Percentiles rank a stretch among this genome's conserved stretches.
Evolutionary conservation across 139 green algal genomes (phyloP).

Genomic region (Nannochloris sp.): DNA sequence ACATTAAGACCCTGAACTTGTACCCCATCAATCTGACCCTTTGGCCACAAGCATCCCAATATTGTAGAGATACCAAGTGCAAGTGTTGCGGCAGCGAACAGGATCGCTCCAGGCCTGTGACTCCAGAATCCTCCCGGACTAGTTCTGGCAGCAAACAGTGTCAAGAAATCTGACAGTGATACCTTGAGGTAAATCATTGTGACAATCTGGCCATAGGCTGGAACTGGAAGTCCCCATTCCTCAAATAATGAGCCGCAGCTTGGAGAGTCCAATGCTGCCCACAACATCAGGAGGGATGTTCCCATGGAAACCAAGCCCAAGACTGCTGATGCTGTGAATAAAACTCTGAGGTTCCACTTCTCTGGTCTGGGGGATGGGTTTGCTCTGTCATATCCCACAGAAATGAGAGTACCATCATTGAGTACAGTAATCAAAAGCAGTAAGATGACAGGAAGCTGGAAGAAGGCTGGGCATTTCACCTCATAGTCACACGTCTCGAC

Average conservation of each 20-base stretch:
- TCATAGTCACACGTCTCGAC: not conserved
- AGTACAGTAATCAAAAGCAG: conserved; percentile 86
- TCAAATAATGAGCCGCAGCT: conserved; percentile 28
- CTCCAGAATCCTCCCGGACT: conserved; percentile 63
- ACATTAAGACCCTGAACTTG: conserved; percentile 27
- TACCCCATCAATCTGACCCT: conserved; percentile 35
- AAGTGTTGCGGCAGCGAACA: conserved; percentile 33
- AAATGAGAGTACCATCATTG: conserved; percentile 85
- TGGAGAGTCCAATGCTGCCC: conserved; percentile 47
- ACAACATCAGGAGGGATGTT: conserved; percentile 71
- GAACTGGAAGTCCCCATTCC: conserved; percentile 33
- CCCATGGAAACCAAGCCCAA: conserved; percentile 60
- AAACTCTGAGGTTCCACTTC: conserved; percentile 60
- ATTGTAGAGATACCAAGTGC: conserved; percentile 57
- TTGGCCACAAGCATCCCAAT: conserved; percentile 59
- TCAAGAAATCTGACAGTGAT: conserved; percentile 77
- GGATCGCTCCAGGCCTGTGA: conserved; percentile 22
- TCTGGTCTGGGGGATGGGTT: conserved; percentile 57
- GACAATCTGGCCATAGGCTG: conserved; percentile 58
- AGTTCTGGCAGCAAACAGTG: conserved; percentile 71
- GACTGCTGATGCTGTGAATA: conserved; percentile 59
- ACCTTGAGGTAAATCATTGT: conserved; percentile 80
- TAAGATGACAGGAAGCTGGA: conserved; percentile 75
- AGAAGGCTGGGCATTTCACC: conserved; percentile 52
- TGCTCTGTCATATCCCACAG: conserved; percentile 77